Evolutionary conservation across 2,329 filamentous ascomycete species (phyloP).

Genomic region (Xylaria digitata): DNA sequence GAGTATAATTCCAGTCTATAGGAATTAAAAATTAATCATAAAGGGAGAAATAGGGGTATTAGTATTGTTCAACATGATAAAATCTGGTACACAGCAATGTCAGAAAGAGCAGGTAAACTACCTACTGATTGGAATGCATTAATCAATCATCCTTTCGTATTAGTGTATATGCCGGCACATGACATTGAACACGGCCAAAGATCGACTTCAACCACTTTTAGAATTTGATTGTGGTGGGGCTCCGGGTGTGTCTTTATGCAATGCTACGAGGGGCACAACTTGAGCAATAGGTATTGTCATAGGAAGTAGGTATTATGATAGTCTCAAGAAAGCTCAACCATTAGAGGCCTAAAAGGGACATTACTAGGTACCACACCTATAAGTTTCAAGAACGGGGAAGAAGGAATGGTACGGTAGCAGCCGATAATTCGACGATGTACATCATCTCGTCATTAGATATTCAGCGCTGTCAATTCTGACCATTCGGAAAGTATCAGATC

Average conservation of each 20-base stretch:
- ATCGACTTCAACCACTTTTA: not conserved
- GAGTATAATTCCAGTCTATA: too few species aligned
- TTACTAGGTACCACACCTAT: too few species aligned
- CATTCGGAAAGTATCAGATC: not conserved
- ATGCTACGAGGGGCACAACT: not conserved
- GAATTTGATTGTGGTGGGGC: not conserved
- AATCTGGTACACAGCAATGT: not conserved
- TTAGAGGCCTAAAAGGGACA: not conserved
- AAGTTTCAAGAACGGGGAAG: too few species aligned
- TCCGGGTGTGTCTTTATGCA: conserved; percentile 7
- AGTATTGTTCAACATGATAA: not conserved
- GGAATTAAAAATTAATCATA: too few species aligned
- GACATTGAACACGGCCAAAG: not conserved
- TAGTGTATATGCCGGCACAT: not conserved
- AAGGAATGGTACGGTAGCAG: too few species aligned
- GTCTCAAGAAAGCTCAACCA: not conserved
- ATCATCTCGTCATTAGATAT: not conserved
- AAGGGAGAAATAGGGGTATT: not conserved
- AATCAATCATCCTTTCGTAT: not conserved
- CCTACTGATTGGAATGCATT: too few species aligned
- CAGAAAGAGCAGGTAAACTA: not conserved
- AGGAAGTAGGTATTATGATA: not conserved
- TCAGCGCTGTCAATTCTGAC: not conserved
- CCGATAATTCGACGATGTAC: too few species aligned
- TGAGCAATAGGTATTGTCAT: not conserved